A percentile compares a stretch with the other conserved stretches of the same genome.
phyloP scores from a whole-genome alignment of 768 basidiomycete genomes.

The Hemileccinum rubropunctum region DNA sequence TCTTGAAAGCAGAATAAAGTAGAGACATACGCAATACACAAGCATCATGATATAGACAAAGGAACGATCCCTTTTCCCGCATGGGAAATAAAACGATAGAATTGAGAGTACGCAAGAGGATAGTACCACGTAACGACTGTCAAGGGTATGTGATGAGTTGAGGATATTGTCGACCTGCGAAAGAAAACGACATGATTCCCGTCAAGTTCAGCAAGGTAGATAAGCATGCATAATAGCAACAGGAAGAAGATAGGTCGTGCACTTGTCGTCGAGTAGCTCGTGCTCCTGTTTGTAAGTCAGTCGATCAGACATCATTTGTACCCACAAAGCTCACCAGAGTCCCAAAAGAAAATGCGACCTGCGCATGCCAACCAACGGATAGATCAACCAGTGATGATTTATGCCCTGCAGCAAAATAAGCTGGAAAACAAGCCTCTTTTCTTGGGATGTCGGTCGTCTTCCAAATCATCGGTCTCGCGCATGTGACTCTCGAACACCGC shows the following conservation, averaged over 20 bases:
- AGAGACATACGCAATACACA: conserved; percentile 30
- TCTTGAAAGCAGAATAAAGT: conserved; percentile 29
- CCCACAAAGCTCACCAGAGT: conserved; percentile 19
- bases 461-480: conserved; percentile 55
- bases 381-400: conserved; percentile 27
- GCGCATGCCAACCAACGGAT: conserved; percentile 24
- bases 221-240: conserved; percentile 34
- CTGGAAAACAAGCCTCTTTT: conserved; percentile 61
- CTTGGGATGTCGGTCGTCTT: conserved; percentile 64
- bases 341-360: conserved; percentile 28
- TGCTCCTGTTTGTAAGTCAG: conserved; percentile 12
- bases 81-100: conserved; percentile 3
- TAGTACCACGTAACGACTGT: conserved; percentile 28
- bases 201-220: conserved; percentile 31
- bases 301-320: background rate
- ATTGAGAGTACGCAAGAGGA: conserved; percentile 9
- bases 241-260: conserved; percentile 31
- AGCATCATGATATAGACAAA: conserved; percentile 27
- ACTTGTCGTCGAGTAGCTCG: conserved; percentile 30
- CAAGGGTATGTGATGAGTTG: conserved; percentile 23
- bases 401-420: conserved; percentile 70
- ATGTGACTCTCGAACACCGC: conserved; percentile 68
- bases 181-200: conserved; percentile 27
- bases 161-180: conserved; percentile 33
- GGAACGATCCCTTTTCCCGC: conserved; percentile 14